These are phyloP conservation scores for Inonotus hispidus DNA, from an alignment of 1,284 basidiomycete species.

Conservation along the genomic window DNA sequence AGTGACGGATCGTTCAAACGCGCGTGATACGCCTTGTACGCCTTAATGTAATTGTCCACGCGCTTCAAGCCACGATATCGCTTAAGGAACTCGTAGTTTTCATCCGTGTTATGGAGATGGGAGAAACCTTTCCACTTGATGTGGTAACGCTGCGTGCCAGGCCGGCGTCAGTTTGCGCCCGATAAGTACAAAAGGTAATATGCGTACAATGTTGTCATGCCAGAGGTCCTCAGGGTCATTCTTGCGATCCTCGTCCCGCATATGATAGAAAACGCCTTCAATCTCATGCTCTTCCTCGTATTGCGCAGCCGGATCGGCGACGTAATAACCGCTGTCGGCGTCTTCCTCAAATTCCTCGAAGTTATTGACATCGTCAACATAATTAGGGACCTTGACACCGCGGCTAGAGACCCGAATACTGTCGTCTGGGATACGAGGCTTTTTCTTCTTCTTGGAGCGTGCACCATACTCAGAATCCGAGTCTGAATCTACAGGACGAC, in stretches of 20 bases:
- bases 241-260: constrained; percentile 74
- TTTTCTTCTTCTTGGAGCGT: constrained; percentile 84
- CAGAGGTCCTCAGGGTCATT: constrained; percentile 76
- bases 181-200: constrained; percentile 17
- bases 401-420: constrained; percentile 79
- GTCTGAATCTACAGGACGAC: constrained; percentile 51
- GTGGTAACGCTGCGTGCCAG: constrained; percentile 69
- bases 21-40: constrained; percentile 69
- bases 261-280: constrained; percentile 79
- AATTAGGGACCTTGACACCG: constrained; percentile 79
- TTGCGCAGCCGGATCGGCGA: constrained; percentile 40
- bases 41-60: constrained; percentile 98
- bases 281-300: constrained; percentile 83
- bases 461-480: constrained; percentile 87
- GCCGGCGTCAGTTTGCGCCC: constrained; percentile 1
- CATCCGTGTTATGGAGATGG: constrained; percentile 94
- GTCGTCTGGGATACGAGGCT: constrained; percentile 48
- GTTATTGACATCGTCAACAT: constrained; percentile 79
- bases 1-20: constrained; percentile 65
- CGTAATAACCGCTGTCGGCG: constrained; percentile 47
- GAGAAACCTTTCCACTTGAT: constrained; percentile 97
- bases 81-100: constrained; percentile 92
- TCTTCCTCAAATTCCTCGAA: constrained; percentile 75
- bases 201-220: constrained; percentile 77
- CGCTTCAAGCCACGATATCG: constrained; percentile 93